These are phyloP conservation scores for Ramaria sp. DNA, from an alignment of 768 basidiomycete genomes.

Conservation along the genomic window DNA sequence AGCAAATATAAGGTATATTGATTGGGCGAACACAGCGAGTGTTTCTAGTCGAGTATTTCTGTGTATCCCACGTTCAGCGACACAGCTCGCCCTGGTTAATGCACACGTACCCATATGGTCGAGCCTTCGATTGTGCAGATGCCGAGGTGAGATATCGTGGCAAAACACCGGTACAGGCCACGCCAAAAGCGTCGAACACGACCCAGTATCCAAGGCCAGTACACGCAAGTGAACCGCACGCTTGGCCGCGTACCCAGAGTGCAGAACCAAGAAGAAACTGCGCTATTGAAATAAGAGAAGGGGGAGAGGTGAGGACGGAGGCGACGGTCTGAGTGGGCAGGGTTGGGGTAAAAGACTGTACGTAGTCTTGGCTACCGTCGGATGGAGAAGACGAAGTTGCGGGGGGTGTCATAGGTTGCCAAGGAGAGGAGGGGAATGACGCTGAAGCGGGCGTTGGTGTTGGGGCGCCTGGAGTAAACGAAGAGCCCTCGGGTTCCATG, in stretches of 20 bases:
- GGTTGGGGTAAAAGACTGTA: background rate
- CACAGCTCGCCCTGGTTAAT: constrained; percentile 10
- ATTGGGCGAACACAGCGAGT: constrained; percentile 75
- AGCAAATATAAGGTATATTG: constrained; percentile 89
- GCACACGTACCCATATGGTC: constrained; percentile 53
- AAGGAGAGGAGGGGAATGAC: constrained; percentile 38
- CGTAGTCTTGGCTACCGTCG: background rate
- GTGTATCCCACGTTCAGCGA: constrained; percentile 7
- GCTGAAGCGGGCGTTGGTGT: constrained; percentile 21
- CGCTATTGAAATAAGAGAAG: constrained; percentile 18
- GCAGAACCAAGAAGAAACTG: constrained; percentile 62
- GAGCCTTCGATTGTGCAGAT: constrained; percentile 23
- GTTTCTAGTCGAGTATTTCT: constrained; percentile 63
- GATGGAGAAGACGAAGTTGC: constrained; percentile 30
- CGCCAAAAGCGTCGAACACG: constrained; percentile 87
- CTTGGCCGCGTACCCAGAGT: constrained; percentile 87
- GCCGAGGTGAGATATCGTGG: constrained; percentile 31
- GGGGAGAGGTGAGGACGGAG: background rate
- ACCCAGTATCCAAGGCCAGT: constrained; percentile 95
- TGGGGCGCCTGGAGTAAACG: background rate
- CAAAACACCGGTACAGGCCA: constrained; percentile 41
- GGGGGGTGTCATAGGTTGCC: constrained; percentile 29
- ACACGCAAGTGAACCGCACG: constrained; percentile 72
- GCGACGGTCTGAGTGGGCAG: background rate
- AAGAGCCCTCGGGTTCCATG: constrained; percentile 57